phyloP scores from a whole-genome alignment of 345 rosid species.

The Litchi chinensis region DNA sequence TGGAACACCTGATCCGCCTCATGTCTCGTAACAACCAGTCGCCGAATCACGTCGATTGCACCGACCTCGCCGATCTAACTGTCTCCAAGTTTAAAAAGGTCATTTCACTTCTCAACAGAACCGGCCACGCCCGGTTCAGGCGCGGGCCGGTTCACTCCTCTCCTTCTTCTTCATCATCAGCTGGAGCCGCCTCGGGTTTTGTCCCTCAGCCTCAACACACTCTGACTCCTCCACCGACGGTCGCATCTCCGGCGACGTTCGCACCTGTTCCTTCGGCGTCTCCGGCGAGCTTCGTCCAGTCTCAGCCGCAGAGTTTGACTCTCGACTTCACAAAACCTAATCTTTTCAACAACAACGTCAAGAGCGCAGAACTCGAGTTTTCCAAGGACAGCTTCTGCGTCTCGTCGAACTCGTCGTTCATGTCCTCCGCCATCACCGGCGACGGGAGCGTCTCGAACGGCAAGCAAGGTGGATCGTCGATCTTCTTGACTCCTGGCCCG shows the following conservation, averaged over 20 bases:
- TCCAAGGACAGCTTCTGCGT: constrained; percentile 73
- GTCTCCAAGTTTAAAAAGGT: constrained; percentile 80
- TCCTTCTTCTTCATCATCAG: constrained; percentile 31
- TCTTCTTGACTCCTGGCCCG: constrained; percentile 50
- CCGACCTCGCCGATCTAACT: constrained; percentile 67
- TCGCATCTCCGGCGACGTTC: constrained; percentile 16
- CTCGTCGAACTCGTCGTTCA: constrained; percentile 81
- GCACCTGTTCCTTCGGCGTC: constrained; percentile 15
- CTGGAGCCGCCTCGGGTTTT: constrained; percentile 14
- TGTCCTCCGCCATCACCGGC: constrained; percentile 88
- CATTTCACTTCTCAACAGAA: constrained; percentile 72
- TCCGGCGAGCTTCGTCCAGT: constrained; percentile 47
- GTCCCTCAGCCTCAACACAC: constrained; percentile 6
- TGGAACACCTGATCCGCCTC: constrained; percentile 74
- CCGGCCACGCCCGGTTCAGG: constrained; percentile 93
- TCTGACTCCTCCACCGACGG: background rate
- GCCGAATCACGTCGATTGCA: constrained; percentile 51
- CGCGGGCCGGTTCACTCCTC: constrained; percentile 66
- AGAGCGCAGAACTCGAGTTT: constrained; percentile 58
- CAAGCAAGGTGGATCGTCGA: constrained; percentile 67
- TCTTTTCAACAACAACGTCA: constrained; percentile 46
- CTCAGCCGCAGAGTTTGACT: constrained; percentile 65
- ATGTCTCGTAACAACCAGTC: constrained; percentile 54
- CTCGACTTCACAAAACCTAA: constrained; percentile 77
- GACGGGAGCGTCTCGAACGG: constrained; percentile 96